These are phyloP conservation scores for Chrysoporthe austroafricana DNA, from an alignment of 2,329 filamentous ascomycete species.

Conservation along the genomic window DNA sequence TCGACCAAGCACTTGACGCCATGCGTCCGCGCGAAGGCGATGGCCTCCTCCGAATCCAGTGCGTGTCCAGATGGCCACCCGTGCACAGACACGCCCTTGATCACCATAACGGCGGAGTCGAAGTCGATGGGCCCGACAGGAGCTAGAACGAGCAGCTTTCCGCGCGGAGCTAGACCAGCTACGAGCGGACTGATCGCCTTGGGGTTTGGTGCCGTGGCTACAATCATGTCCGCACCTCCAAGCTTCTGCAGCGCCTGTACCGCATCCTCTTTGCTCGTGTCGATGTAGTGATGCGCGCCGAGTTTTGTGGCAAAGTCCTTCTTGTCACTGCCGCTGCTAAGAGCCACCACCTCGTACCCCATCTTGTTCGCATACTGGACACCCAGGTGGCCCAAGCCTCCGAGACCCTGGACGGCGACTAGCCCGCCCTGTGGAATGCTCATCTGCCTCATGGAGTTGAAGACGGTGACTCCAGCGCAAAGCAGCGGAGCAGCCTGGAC, in stretches of 20 bases:
- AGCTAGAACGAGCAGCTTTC: constrained; percentile 62
- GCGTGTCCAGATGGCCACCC: constrained; percentile 66
- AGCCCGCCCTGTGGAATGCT: constrained; percentile 55
- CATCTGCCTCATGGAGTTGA: constrained; percentile 61
- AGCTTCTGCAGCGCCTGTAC: constrained; percentile 54
- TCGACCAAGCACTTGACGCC: constrained; percentile 66
- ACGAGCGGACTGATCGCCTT: constrained; percentile 57
- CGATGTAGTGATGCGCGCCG: constrained; percentile 64
- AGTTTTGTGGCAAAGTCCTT: constrained; percentile 66
- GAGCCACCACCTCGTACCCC: constrained; percentile 73
- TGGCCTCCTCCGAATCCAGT: constrained; percentile 65
- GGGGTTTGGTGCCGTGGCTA: constrained; percentile 65
- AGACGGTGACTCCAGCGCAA: constrained; percentile 68
- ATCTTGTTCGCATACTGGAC: constrained; percentile 77
- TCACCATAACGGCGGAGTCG: constrained; percentile 46
- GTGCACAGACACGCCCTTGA: constrained; percentile 60
- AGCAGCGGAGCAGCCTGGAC: constrained; percentile 62
- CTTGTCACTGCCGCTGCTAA: constrained; percentile 67
- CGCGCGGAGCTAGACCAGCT: constrained; percentile 53
- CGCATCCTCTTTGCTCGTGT: constrained; percentile 56
- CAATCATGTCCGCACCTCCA: constrained; percentile 63
- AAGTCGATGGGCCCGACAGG: constrained; percentile 50
- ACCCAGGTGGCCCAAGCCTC: constrained; percentile 77
- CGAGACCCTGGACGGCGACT: constrained; percentile 68
- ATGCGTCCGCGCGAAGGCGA: constrained; percentile 65